Percentiles rank a stretch among this genome's conserved stretches.
These are phyloP conservation scores for Venustampulla echinocandica DNA, from an alignment of 495 filamentous ascomycete species.

Conservation along the genomic window DNA sequence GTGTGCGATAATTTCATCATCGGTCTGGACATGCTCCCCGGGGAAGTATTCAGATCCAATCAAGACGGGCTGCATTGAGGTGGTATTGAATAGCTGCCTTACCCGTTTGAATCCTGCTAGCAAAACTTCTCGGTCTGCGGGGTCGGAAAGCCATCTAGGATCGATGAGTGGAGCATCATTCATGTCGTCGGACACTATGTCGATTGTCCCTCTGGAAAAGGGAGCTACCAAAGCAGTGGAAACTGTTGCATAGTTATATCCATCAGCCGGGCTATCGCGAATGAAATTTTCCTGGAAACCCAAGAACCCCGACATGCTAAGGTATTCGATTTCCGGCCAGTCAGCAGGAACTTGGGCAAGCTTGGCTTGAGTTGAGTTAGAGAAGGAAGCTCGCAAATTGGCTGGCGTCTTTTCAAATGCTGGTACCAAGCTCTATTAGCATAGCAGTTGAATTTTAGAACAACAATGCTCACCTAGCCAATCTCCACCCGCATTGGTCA, in stretches of 20 bases:
- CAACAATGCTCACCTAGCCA: slow-evolving; percentile 25
- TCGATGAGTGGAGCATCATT: slow-evolving; percentile 42
- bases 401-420: slow-evolving; percentile 41
- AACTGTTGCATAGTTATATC: slow-evolving; percentile 39
- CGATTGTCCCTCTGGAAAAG: slow-evolving; percentile 45
- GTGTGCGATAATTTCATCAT: slow-evolving; percentile 39
- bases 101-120: slow-evolving; percentile 45
- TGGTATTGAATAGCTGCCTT: slow-evolving; percentile 32
- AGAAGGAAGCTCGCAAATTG: slow-evolving; percentile 21
- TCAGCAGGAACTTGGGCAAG: slow-evolving; percentile 37
- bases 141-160: slow-evolving; percentile 44
- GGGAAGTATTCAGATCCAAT: slow-evolving; percentile 40
- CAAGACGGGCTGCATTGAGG: slow-evolving; percentile 29
- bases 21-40: slow-evolving; percentile 35
- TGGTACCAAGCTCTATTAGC: no score
- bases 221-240: slow-evolving; percentile 36
- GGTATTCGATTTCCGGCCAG: slow-evolving; percentile 52
- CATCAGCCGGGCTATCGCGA: slow-evolving; percentile 25
- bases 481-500: slow-evolving; percentile 33
- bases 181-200: slow-evolving; percentile 35
- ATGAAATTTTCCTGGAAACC: slow-evolving; percentile 3
- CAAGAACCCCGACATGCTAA: slow-evolving; percentile 23
- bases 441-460: background rate
- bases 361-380: slow-evolving; percentile 15
- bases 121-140: slow-evolving; percentile 42